phyloP scores from a whole-genome alignment of 352 stramenopile genomes.

The Phytophthora sansomeana region DNA sequence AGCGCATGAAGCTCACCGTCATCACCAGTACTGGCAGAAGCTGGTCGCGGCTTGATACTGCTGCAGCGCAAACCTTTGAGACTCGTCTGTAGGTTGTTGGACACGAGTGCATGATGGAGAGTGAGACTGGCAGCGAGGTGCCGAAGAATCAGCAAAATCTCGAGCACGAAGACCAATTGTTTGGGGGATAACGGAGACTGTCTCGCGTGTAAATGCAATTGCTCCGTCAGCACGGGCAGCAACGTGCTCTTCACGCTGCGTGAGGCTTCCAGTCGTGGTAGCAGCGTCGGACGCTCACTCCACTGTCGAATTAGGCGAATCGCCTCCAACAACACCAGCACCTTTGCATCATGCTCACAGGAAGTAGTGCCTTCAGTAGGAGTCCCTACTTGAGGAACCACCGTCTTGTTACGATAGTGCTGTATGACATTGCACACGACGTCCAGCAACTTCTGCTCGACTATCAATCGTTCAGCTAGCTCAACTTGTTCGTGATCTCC shows the following conservation, averaged over 20 bases:
- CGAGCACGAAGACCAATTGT: conserved; percentile 17
- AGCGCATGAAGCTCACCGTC: conserved; percentile 27
- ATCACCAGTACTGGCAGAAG: conserved; percentile 1
- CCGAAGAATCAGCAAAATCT: conserved; percentile 28
- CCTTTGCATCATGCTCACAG: neutral
- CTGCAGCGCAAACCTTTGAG: conserved; percentile 15
- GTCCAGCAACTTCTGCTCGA: conserved; percentile 24
- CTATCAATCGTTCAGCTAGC: conserved; percentile 19
- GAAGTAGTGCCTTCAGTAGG: neutral
- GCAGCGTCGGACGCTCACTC: conserved; percentile 25
- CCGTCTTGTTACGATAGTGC: conserved; percentile 11
- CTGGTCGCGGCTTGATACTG: neutral
- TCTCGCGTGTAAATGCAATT: neutral
- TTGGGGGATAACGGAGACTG: conserved; percentile 5
- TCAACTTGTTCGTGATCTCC: conserved; percentile 16
- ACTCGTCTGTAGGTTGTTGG: conserved; percentile 23
- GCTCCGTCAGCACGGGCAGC: conserved; percentile 20
- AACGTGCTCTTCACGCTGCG: conserved; percentile 9
- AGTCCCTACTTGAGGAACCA: neutral
- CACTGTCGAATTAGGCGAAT: conserved; percentile 34
- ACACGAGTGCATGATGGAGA: conserved; percentile 8
- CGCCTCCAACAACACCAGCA: conserved; percentile 27
- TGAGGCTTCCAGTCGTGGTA: conserved; percentile 15
- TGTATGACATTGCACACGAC: conserved; percentile 14
- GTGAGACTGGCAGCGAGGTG: conserved; percentile 5